phyloP scores from a whole-genome alignment of 495 filamentous ascomycete species.

The Achaetomiella virescens region DNA sequence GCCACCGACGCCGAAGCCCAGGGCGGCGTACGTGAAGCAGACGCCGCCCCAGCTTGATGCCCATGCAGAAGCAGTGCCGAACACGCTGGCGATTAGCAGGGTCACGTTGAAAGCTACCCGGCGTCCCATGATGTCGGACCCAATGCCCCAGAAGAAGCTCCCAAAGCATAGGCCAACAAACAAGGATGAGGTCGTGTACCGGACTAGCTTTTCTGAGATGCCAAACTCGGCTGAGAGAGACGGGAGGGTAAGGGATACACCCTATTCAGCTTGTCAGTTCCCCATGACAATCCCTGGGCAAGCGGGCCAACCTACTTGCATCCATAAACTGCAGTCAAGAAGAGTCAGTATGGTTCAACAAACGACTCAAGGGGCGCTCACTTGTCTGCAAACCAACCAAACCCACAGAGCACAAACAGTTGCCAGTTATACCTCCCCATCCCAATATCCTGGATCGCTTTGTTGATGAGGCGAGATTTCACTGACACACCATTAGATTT shows the following conservation, averaged over 20 bases:
- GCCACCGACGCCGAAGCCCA: slow-evolving; percentile 54
- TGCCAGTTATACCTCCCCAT: slow-evolving; percentile 87
- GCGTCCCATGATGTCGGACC: slow-evolving; percentile 65
- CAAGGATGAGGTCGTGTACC: slow-evolving; percentile 47
- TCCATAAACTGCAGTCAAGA: slow-evolving; percentile 38
- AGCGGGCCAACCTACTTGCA: slow-evolving; percentile 38
- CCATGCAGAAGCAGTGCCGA: slow-evolving; percentile 63
- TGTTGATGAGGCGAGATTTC: slow-evolving; percentile 60
- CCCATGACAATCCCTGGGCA: no score
- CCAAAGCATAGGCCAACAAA: slow-evolving; percentile 62
- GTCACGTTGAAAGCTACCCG: slow-evolving; percentile 74
- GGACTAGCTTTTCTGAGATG: slow-evolving; percentile 44
- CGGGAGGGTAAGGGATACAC: slow-evolving; percentile 69
- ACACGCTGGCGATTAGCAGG: slow-evolving; percentile 62
- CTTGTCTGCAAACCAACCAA: slow-evolving; percentile 64
- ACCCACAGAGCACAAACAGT: slow-evolving; percentile 74
- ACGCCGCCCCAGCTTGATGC: slow-evolving; percentile 63
- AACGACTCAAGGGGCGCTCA: slow-evolving; percentile 22
- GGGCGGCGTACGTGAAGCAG: slow-evolving; percentile 43
- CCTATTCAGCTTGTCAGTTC: slow-evolving; percentile 25
- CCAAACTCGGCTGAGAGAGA: slow-evolving; percentile 63
- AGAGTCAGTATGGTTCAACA: background rate
- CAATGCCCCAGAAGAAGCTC: slow-evolving; percentile 76
- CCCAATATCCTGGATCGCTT: slow-evolving; percentile 75
- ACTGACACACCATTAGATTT: slow-evolving; percentile 25